Evolutionary conservation across 176 grass and related monocot species (phyloP), one percentile per base, ranked within the genome.

Genomic region (Lolium perenne): DNA sequence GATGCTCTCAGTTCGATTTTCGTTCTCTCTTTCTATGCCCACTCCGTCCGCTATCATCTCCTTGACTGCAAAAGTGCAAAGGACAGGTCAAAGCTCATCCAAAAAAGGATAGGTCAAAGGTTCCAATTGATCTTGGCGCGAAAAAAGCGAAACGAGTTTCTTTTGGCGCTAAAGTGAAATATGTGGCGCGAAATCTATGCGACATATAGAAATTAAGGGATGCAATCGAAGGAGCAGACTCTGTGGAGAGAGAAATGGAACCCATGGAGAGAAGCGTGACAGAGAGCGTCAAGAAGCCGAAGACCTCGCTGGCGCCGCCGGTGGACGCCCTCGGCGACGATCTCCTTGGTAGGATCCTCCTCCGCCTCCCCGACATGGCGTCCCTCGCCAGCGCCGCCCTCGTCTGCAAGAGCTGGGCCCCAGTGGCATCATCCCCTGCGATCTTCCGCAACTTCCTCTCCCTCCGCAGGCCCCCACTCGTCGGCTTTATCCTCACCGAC

Each of bases 401-500:
- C 46, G 15, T 10, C 58, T 45, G 47, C 32, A 87, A 81, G 78
- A 60, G 21, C 9, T 81, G 78, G 69, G 16, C 11, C 46, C 10
- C n/a, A 60, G 47, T 74, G 16, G 85, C 46, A 6, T 75, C 15
- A 10, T 1, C 64, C 57, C 78, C 85, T 2, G n/a, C 45, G 25
- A 7, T 87, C 58, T 23, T 56, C 57, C 58, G 70, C 21, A 46
- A 70, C 32, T 56, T 87, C 69, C 46, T n/a, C 29, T 15, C 57
- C 14, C 29, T 51, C 57, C 78, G 32, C 77, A 57, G 8, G 0
- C 85, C 85, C 59, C 59, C 71, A 1, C 79, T 87, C 38, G 4
- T 87, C 11, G 79, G 35, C 10, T 51, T 87, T 70, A 15, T 87
- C 59, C 59, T 82, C 49, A 46, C 79, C 22, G 49, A 76, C 49